These are phyloP conservation scores for Trichosporon ovoides DNA, from an alignment of 1,284 basidiomycete genomes.

Conservation along the genomic window DNA sequence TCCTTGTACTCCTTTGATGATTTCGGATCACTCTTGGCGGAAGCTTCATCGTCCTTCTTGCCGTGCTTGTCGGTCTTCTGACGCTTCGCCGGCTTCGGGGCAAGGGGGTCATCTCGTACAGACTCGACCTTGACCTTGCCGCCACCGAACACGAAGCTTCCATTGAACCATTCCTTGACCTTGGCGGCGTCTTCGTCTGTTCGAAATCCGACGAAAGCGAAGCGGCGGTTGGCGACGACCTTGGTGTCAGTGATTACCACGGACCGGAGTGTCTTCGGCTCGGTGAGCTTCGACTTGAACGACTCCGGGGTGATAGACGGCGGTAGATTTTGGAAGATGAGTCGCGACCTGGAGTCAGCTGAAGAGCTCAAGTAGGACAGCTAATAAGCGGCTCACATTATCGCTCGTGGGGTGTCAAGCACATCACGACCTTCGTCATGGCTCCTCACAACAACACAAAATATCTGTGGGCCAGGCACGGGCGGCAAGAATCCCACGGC, in stretches of 20 bases:
- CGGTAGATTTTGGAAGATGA: slow-evolving; percentile 87
- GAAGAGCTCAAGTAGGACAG: too few relatives aligned
- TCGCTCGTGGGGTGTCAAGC: background rate
- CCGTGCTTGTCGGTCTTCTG: slow-evolving; percentile 13
- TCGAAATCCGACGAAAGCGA: slow-evolving; percentile 91
- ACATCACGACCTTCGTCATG: background rate
- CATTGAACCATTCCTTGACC: slow-evolving; percentile 79
- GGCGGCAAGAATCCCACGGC: background rate
- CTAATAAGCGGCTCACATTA: slow-evolving; percentile 10
- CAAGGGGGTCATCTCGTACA: slow-evolving; percentile 59
- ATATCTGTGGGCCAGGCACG: background rate
- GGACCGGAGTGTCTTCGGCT: slow-evolving; percentile 30
- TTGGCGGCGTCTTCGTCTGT: slow-evolving; percentile 67
- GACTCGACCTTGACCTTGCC: slow-evolving; percentile 69
- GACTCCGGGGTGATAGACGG: slow-evolving; percentile 55
- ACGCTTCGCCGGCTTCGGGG: slow-evolving; percentile 27
- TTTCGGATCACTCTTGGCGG: slow-evolving; percentile 28
- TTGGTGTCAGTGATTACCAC: slow-evolving; percentile 74
- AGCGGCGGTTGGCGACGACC: slow-evolving; percentile 73
- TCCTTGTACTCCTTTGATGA: slow-evolving; percentile 63
- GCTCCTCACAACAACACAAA: background rate
- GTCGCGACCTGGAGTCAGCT: slow-evolving; percentile 60
- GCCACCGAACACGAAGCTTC: slow-evolving; percentile 67
- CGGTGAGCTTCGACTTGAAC: slow-evolving; percentile 57
- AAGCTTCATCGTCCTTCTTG: slow-evolving; percentile 11